These are phyloP conservation scores for Biscutella auriculata DNA, from an alignment of 441 rosid genomes.

Conservation along the genomic window DNA sequence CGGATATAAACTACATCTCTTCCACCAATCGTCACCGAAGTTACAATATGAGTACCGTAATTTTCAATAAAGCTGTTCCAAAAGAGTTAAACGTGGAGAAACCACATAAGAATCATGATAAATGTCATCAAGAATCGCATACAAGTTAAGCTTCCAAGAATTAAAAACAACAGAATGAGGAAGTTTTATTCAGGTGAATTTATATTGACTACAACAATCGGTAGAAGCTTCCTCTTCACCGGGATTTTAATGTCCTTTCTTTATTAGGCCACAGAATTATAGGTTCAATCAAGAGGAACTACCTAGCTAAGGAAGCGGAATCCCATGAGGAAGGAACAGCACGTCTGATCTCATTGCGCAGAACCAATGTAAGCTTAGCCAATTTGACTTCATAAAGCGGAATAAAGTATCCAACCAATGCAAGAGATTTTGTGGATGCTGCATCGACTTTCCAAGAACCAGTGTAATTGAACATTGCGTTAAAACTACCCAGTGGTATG, in stretches of 20 bases:
- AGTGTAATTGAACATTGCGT: conserved; percentile 65
- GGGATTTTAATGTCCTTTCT: background rate
- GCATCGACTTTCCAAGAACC: conserved; percentile 68
- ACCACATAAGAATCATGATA: conserved; percentile 2
- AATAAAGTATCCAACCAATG: conserved; percentile 48
- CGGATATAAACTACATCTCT: conserved; percentile 62
- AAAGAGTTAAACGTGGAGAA: background rate
- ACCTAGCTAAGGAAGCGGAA: conserved; percentile 65
- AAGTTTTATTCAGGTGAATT: background rate
- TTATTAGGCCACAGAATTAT: background rate
- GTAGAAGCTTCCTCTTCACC: background rate
- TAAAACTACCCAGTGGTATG: conserved; percentile 68
- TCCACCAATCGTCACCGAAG: conserved; percentile 71
- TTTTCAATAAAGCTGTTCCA: conserved; percentile 60
- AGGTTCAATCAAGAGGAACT: background rate
- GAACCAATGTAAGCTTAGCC: conserved; percentile 28
- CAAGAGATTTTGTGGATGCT: conserved; percentile 64
- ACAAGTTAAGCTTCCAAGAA: background rate
- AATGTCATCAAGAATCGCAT: conserved; percentile 3
- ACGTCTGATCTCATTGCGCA: conserved; percentile 40
- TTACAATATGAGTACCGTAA: conserved; percentile 66
- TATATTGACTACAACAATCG: background rate
- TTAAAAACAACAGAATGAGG: background rate
- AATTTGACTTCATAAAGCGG: conserved; percentile 40
- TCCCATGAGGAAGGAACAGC: conserved; percentile 77